A percentile compares a stretch with the other conserved stretches of the same genome.
Evolutionary conservation across 2,329 filamentous ascomycete genomes (phyloP).

Genomic region (Clonostachys byssicola): DNA sequence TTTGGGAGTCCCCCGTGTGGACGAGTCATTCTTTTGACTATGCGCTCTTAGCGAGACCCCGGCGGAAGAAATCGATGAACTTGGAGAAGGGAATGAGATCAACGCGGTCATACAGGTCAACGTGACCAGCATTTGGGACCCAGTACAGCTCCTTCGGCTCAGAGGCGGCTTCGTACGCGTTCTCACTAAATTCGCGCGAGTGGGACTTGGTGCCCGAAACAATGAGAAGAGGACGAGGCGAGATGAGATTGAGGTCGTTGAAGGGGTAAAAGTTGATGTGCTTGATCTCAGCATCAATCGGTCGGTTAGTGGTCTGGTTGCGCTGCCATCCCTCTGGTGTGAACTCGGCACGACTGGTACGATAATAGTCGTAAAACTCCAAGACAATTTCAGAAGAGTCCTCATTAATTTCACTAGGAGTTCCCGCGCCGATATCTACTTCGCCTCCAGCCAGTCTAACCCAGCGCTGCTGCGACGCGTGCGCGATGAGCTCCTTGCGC

Average conservation of each 20-base stretch:
- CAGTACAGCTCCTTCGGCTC: constrained; percentile 8
- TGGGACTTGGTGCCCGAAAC: constrained; percentile 6
- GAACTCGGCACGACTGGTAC: constrained; percentile 5
- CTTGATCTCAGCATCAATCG: constrained; percentile 4
- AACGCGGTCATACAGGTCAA: constrained; percentile 7
- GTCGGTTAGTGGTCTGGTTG: not conserved
- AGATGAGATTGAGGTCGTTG: constrained; percentile 3
- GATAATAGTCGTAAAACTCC: constrained; percentile 8
- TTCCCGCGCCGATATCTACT: not conserved
- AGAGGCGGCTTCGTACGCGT: constrained; percentile 2
- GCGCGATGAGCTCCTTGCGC: not conserved
- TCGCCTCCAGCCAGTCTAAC: no score
- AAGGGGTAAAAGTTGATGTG: constrained; percentile 7
- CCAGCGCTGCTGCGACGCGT: not conserved
- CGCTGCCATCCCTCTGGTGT: no score
- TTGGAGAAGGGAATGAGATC: not conserved
- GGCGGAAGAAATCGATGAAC: not conserved
- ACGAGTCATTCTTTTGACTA: no score
- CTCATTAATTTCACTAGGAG: not conserved
- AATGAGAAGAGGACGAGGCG: constrained; percentile 6
- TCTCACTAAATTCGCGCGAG: constrained; percentile 5
- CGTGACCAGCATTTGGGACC: constrained; percentile 5
- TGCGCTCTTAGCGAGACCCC: no score
- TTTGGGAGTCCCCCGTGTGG: no score
- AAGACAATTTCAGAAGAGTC: not conserved